phyloP scores from a whole-genome alignment of 2,329 filamentous ascomycete species.

The Exophiala bonariae region DNA sequence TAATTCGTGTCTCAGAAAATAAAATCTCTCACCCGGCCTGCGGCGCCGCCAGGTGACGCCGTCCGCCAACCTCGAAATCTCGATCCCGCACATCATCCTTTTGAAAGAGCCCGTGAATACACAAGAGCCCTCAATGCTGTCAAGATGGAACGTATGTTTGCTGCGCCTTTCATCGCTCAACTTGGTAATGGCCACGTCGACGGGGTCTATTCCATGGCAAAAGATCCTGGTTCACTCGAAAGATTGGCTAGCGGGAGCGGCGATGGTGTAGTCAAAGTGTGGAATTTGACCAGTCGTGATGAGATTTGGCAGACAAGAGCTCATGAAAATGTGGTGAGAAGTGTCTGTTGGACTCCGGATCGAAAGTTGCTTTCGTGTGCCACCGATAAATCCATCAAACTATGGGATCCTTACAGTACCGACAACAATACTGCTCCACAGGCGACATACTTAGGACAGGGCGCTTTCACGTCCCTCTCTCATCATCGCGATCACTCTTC shows the following conservation, averaged over 20 bases:
- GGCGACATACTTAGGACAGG: constrained; percentile 79
- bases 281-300: constrained; percentile 73
- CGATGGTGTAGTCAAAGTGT: constrained; percentile 92
- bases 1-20: constrained; percentile 46
- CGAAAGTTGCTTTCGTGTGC: constrained; percentile 84
- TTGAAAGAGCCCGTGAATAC: constrained; percentile 86
- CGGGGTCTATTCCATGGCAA: constrained; percentile 78
- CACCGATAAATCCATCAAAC: constrained; percentile 80
- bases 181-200: constrained; percentile 91
- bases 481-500: constrained; percentile 76
- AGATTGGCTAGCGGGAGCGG: constrained; percentile 80
- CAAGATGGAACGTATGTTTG: constrained; percentile 92
- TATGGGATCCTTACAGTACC: constrained; percentile 86
- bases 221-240: constrained; percentile 73
- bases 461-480: constrained; percentile 79
- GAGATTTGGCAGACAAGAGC: constrained; percentile 77
- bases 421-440: constrained; percentile 67
- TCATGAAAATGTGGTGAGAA: constrained; percentile 93
- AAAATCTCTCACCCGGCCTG: constrained; percentile 52
- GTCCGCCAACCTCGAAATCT: constrained; percentile 55
- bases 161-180: constrained; percentile 78
- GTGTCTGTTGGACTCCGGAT: constrained; percentile 83
- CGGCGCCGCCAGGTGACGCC: constrained; percentile 47
- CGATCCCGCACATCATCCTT: constrained; percentile 83
- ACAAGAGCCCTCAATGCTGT: constrained; percentile 78